Conservation (phyloP, 23 red algal species). For the Gracilaria vermiculophylla region DNA sequence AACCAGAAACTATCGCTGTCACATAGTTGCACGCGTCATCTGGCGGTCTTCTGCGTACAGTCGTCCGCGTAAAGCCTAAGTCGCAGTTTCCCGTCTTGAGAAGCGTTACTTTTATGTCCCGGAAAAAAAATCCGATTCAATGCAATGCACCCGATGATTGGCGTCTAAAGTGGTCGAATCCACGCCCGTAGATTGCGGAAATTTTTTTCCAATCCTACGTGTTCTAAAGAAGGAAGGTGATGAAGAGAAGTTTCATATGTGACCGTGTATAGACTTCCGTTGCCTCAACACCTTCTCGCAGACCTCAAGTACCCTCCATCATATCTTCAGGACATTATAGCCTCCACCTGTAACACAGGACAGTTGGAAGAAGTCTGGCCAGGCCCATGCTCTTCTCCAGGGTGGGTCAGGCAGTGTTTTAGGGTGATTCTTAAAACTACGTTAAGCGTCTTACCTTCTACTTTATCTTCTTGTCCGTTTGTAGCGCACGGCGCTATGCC, state of each 20-base stretch:
- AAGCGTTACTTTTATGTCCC: not conserved
- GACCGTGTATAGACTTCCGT: constrained; percentile 7
- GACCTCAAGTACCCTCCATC: not conserved
- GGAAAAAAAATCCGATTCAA: not conserved
- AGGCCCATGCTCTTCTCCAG: too few species aligned
- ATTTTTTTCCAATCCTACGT: not conserved
- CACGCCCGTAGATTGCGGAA: not conserved
- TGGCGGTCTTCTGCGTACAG: not conserved
- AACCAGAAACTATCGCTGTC: constrained; percentile 2
- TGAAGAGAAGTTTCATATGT: not conserved
- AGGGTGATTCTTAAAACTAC: too few species aligned
- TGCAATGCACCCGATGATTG: not conserved
- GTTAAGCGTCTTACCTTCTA: too few species aligned
- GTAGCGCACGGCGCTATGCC: too few species aligned
- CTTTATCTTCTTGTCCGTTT: too few species aligned
- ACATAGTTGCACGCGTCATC: not conserved
- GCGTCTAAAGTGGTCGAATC: not conserved
- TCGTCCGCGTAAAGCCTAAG: too few species aligned
- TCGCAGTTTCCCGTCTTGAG: not conserved
- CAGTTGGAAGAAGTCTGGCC: too few species aligned
- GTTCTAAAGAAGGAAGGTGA: constrained; percentile 11
- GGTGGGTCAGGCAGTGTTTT: too few species aligned
- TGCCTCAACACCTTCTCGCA: not conserved
- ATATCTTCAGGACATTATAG: not conserved
- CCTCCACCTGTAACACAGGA: too few species aligned